phyloP scores from a whole-genome alignment of 2,329 filamentous ascomycete species.

The Talaromyces amestolkiae region DNA sequence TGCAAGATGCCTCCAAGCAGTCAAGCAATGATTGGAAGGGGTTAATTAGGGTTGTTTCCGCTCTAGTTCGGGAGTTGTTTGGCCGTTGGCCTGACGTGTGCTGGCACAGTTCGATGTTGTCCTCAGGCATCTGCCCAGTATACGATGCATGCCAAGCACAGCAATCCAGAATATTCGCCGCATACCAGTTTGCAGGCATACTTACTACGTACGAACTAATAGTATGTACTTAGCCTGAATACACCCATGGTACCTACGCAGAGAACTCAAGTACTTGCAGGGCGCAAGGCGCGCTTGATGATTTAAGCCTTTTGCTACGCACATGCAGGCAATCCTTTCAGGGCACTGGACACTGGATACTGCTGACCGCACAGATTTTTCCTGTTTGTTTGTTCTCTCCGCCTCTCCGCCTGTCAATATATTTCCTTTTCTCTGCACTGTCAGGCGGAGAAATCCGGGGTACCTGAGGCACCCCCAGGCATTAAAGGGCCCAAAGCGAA shows the following conservation, averaged over 20 bases:
- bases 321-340: not conserved
- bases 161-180: slow-evolving; percentile 3
- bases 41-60: too few species aligned
- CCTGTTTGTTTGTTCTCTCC: not conserved
- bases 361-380: not conserved
- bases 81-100: too few species aligned
- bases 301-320: not conserved
- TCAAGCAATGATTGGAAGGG: too few species aligned
- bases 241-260: too few species aligned
- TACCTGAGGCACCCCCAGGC: slow-evolving; percentile 11
- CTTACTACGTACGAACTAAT: not conserved
- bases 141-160: not conserved
- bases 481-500: not conserved
- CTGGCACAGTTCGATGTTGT: not conserved
- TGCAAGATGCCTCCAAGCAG: too few species aligned
- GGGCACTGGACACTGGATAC: not conserved
- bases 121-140: not conserved
- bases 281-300: slow-evolving; percentile 1
- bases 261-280: too few species aligned
- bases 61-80: too few species aligned
- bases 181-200: not conserved
- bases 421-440: not conserved
- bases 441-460: slow-evolving; percentile 15
- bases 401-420: too few species aligned
- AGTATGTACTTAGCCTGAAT: not conserved